Percentiles rank a stretch among this genome's conserved stretches.
phyloP scores from a whole-genome alignment of 2,329 filamentous ascomycete genomes.

The Aotearoamyces nothofagi region DNA sequence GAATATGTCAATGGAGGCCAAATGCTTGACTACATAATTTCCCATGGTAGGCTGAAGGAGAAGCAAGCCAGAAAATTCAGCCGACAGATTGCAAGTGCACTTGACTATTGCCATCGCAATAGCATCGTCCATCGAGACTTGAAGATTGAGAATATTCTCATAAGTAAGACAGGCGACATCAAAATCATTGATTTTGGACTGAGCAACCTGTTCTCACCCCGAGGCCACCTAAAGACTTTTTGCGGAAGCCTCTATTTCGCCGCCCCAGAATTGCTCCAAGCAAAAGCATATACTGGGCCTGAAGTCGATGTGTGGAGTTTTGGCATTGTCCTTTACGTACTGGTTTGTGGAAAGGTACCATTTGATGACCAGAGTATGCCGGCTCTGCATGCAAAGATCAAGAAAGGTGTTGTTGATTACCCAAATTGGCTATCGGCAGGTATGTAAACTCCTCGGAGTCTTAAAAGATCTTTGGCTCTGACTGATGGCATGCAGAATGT shows the following conservation, averaged over 20 bases:
- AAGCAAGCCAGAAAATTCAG: constrained; percentile 97
- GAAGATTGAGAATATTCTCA: constrained; percentile 98
- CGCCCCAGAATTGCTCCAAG: constrained; percentile 85
- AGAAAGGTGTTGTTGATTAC: constrained; percentile 91
- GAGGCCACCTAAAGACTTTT: constrained; percentile 81
- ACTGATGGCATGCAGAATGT: constrained; percentile 54
- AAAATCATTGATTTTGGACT: constrained; percentile 98
- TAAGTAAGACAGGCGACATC: constrained; percentile 97
- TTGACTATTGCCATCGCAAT: constrained; percentile 96
- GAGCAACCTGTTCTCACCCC: constrained; percentile 87
- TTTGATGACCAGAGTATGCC: constrained; percentile 99
- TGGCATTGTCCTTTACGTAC: constrained; percentile 90
- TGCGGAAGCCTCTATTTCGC: constrained; percentile 97
- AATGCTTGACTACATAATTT: constrained; percentile 99
- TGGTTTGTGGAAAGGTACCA: constrained; percentile 94
- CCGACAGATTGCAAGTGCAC: constrained; percentile 86
- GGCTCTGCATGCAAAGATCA: constrained; percentile 94
- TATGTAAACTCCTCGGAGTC: constrained; percentile 28
- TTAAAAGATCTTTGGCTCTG: constrained; percentile 4
- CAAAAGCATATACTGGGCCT: constrained; percentile 84
- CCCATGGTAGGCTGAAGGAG: constrained; percentile 91
- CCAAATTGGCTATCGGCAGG: constrained; percentile 83
- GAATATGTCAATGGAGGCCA: constrained; percentile 98
- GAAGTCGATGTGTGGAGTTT: constrained; percentile 99
- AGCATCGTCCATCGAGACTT: constrained; percentile 95